phyloP scores from a whole-genome alignment of 306 rosid species.

The Glycyrrhiza uralensis region DNA sequence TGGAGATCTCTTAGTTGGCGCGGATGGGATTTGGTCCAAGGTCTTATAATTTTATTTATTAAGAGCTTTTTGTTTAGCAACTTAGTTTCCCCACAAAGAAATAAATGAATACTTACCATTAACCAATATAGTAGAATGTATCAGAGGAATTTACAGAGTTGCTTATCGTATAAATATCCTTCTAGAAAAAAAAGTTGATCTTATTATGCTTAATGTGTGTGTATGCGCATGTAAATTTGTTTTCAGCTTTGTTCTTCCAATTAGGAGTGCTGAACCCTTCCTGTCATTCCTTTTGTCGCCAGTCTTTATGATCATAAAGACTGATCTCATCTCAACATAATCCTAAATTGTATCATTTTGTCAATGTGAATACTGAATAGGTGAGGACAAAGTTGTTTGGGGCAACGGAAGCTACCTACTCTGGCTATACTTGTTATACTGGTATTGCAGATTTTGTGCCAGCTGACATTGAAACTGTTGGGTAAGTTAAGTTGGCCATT shows the following conservation, averaged over 20 bases:
- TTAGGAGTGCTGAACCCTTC: background rate
- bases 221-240: background rate
- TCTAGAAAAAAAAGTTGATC: background rate
- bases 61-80: background rate
- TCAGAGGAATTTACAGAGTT: background rate
- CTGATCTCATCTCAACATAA: background rate
- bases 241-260: background rate
- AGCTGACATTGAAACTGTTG: slow-evolving; percentile 87
- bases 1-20: slow-evolving; percentile 94
- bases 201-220: background rate
- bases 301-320: background rate
- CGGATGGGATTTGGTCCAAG: slow-evolving; percentile 99
- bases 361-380: no score
- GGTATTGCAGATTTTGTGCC: slow-evolving; percentile 96
- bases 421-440: slow-evolving; percentile 95
- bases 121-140: background rate
- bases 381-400: slow-evolving; percentile 84
- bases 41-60: slow-evolving; percentile 29
- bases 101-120: no score
- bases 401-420: slow-evolving; percentile 58
- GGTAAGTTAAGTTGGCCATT: slow-evolving; percentile 59
- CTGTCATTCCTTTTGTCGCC: background rate
- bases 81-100: background rate
- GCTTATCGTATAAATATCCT: background rate
- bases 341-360: background rate